phyloP scores from a whole-genome alignment of 2,329 filamentous ascomycete genomes.

The Cephalotrichum gorgonifer region DNA sequence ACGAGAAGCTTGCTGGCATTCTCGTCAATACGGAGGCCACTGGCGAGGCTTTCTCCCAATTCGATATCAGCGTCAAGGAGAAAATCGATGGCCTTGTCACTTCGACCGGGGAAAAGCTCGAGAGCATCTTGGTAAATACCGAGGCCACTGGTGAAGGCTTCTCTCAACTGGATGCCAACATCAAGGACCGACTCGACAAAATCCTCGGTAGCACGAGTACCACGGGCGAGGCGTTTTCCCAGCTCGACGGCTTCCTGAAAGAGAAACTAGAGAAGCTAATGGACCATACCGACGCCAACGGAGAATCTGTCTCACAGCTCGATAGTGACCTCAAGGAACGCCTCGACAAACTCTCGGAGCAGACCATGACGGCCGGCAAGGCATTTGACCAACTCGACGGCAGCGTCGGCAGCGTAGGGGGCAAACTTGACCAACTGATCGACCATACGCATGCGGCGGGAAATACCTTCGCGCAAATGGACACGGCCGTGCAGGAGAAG shows the following conservation, averaged over 20 bases:
- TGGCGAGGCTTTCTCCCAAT: slow-evolving; percentile 55
- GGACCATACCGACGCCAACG: slow-evolving; percentile 53
- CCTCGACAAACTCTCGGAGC: slow-evolving; percentile 39
- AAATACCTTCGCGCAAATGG: slow-evolving; percentile 64
- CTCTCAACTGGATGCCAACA: not conserved
- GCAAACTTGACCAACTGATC: slow-evolving; percentile 34
- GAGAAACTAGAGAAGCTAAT: slow-evolving; percentile 34
- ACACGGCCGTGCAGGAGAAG: slow-evolving; percentile 21
- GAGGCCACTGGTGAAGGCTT: not conserved
- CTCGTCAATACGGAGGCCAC: slow-evolving; percentile 53
- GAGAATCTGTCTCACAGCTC: slow-evolving; percentile 54
- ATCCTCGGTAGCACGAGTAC: not conserved
- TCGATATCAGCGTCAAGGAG: slow-evolving; percentile 51
- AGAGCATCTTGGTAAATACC: not conserved
- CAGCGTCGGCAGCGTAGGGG: not conserved
- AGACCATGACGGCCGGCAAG: slow-evolving; percentile 56
- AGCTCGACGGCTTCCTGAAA: slow-evolving; percentile 11
- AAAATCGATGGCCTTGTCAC: not conserved
- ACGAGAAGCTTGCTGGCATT: slow-evolving; percentile 22
- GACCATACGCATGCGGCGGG: slow-evolving; percentile 55
- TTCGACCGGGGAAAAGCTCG: not conserved
- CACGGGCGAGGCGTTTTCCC: not conserved
- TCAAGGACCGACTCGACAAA: not conserved
- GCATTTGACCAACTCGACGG: slow-evolving; percentile 41
- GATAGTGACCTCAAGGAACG: slow-evolving; percentile 5